A percentile compares a stretch with the other conserved stretches of the same genome.
These are phyloP conservation scores for Colletotrichum lini DNA, from an alignment of 2,329 filamentous ascomycete genomes.

Conservation along the genomic window DNA sequence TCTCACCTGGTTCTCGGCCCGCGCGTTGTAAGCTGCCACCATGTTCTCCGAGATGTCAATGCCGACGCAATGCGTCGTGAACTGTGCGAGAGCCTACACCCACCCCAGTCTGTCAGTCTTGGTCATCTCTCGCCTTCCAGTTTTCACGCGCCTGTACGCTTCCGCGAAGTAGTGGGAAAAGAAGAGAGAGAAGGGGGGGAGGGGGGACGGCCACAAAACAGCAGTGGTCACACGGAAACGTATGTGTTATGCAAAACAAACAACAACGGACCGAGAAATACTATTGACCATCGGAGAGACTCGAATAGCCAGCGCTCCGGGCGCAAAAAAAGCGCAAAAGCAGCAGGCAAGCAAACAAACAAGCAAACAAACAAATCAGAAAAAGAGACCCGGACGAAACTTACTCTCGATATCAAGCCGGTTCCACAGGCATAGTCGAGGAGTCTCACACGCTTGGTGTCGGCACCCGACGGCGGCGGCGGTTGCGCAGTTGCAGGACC, in stretches of 20 bases:
- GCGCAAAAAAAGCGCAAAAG: too few species aligned
- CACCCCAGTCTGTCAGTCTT: slow-evolving; percentile 9
- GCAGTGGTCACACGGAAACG: neutral
- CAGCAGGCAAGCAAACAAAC: too few species aligned
- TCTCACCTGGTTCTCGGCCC: slow-evolving; percentile 67
- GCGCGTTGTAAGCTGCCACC: slow-evolving; percentile 76
- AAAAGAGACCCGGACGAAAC: slow-evolving; percentile 44
- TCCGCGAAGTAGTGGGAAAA: neutral
- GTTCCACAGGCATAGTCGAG: slow-evolving; percentile 86
- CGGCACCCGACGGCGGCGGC: neutral
- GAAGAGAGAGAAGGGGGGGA: neutral
- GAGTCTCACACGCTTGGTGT: slow-evolving; percentile 59
- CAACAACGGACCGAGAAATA: neutral
- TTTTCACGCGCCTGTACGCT: neutral
- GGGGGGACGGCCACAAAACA: neutral
- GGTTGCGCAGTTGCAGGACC: slow-evolving; percentile 3
- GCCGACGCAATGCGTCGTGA: slow-evolving; percentile 74
- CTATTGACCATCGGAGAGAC: too few species aligned
- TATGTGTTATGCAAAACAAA: neutral
- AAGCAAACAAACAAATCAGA: too few species aligned
- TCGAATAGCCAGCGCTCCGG: too few species aligned
- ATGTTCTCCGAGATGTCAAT: slow-evolving; percentile 81
- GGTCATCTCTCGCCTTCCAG: neutral
- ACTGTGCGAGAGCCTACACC: slow-evolving; percentile 71
- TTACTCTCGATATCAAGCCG: slow-evolving; percentile 74